Percentiles rank a stretch among this genome's conserved stretches.
phyloP scores from a whole-genome alignment of 805 yeast species.

The Sugiyamaella marilandica region DNA sequence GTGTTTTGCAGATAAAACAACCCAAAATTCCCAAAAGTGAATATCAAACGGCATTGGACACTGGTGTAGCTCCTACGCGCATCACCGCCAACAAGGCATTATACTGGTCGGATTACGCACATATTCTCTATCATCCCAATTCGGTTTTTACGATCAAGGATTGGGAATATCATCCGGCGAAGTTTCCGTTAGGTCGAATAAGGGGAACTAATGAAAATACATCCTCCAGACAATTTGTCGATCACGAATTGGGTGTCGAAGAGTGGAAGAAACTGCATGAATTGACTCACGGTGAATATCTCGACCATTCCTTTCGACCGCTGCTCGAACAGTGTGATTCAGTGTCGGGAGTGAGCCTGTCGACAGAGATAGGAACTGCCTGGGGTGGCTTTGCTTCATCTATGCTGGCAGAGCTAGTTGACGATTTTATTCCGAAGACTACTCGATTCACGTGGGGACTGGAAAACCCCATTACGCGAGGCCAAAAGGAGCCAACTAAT shows the following conservation, averaged over 20 bases:
- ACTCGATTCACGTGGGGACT: constrained; percentile 47
- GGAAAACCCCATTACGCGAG: background rate
- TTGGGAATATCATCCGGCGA: constrained; percentile 52
- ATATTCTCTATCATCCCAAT: constrained; percentile 60
- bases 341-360: constrained; percentile 63
- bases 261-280: constrained; percentile 46
- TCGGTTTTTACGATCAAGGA: constrained; percentile 49
- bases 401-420: constrained; percentile 52
- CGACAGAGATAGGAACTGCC: constrained; percentile 67
- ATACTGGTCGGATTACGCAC: constrained; percentile 79
- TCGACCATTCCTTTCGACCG: constrained; percentile 56
- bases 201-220: constrained; percentile 24
- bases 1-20: constrained; percentile 28
- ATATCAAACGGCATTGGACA: constrained; percentile 63
- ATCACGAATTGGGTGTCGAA: constrained; percentile 48
- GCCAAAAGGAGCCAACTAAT: constrained; percentile 15
- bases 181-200: constrained; percentile 31
- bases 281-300: constrained; percentile 39
- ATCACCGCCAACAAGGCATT: constrained; percentile 42
- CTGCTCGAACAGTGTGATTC: constrained; percentile 72
- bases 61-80: constrained; percentile 25
- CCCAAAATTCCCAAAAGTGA: constrained; percentile 44
- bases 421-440: constrained; percentile 59
- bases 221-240: constrained; percentile 23
- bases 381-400: constrained; percentile 77